Evolutionary conservation across 768 basidiomycete genomes (phyloP).

Genomic region (Chiua virens): DNA sequence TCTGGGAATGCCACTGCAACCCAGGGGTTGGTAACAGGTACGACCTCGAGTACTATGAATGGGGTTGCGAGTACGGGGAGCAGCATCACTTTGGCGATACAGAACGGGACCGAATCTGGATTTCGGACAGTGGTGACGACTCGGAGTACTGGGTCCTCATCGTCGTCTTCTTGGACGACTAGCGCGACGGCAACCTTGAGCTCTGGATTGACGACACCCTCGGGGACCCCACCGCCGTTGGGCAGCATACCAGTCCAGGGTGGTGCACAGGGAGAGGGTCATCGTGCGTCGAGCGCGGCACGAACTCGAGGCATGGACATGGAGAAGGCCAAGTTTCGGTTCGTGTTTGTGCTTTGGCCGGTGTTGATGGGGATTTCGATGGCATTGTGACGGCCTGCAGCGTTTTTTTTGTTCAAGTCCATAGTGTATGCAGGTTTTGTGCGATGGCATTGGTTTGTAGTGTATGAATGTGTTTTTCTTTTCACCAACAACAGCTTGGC

Average conservation of each 20-base stretch:
- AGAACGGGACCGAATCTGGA: constrained; percentile 2
- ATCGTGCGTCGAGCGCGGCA: constrained; percentile 19
- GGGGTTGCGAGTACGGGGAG: background rate
- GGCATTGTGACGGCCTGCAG: constrained; percentile 53
- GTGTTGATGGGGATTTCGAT: constrained; percentile 55
- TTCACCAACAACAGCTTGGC: too few species aligned
- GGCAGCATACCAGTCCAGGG: constrained; percentile 7
- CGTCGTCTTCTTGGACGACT: background rate
- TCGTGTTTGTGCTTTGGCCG: constrained; percentile 57
- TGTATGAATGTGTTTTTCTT: too few species aligned
- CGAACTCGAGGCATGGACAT: constrained; percentile 28
- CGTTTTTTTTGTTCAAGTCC: too few species aligned
- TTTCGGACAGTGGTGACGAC: constrained; percentile 2
- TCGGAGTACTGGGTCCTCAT: background rate
- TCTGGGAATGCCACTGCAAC: constrained; percentile 18
- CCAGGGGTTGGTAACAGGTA: background rate
- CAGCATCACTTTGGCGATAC: constrained; percentile 4
- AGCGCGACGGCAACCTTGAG: background rate
- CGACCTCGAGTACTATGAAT: too few species aligned
- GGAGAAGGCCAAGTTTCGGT: constrained; percentile 42
- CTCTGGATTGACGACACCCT: constrained; percentile 1
- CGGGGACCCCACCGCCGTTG: constrained; percentile 8
- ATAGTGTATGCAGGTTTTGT: too few species aligned
- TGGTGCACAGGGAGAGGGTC: constrained; percentile 1
- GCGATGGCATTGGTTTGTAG: too few species aligned